Evolutionary conservation across 768 basidiomycete genomes (phyloP).

Genomic region (Butyriboletus loyo): DNA sequence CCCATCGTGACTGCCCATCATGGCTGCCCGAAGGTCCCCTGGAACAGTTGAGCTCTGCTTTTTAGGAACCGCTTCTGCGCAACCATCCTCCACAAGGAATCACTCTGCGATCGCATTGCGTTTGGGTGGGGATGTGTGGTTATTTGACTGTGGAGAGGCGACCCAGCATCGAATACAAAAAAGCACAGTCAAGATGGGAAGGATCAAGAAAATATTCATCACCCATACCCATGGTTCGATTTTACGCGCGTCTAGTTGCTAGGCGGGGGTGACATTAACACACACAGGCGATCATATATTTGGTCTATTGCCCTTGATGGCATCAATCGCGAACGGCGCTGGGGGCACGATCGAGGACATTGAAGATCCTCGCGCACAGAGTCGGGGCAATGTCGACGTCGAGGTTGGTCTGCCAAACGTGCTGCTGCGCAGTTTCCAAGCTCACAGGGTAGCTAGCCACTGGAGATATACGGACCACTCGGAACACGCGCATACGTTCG

Average conservation of each 20-base stretch:
- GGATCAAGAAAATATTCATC: constrained; percentile 78
- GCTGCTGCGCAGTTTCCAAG: not conserved
- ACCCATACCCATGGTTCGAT: constrained; percentile 81
- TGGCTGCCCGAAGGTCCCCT: constrained; percentile 20
- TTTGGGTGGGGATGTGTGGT: constrained; percentile 69
- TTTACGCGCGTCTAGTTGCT: not conserved
- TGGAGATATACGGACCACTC: constrained; percentile 85
- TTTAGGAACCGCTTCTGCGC: constrained; percentile 78
- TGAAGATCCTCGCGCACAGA: constrained; percentile 55
- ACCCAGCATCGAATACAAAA: constrained; percentile 77
- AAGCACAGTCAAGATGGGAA: constrained; percentile 73
- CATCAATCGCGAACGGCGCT: constrained; percentile 68
- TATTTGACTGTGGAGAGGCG: constrained; percentile 85
- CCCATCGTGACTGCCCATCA: not conserved
- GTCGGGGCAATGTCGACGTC: not conserved
- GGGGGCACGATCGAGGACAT: constrained; percentile 58
- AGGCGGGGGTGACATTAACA: not conserved
- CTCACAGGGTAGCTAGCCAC: constrained; percentile 39
- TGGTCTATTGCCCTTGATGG: constrained; percentile 67
- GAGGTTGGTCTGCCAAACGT: constrained; percentile 15
- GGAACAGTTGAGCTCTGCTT: constrained; percentile 60
- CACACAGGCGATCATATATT: constrained; percentile 78
- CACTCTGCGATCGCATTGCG: constrained; percentile 72
- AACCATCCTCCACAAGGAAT: constrained; percentile 74
- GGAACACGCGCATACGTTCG: constrained; percentile 83